Percentiles rank a stretch among this genome's conserved stretches.
Evolutionary conservation across 1,284 basidiomycete species (phyloP).

Genomic region (Tylopilus sp.): DNA sequence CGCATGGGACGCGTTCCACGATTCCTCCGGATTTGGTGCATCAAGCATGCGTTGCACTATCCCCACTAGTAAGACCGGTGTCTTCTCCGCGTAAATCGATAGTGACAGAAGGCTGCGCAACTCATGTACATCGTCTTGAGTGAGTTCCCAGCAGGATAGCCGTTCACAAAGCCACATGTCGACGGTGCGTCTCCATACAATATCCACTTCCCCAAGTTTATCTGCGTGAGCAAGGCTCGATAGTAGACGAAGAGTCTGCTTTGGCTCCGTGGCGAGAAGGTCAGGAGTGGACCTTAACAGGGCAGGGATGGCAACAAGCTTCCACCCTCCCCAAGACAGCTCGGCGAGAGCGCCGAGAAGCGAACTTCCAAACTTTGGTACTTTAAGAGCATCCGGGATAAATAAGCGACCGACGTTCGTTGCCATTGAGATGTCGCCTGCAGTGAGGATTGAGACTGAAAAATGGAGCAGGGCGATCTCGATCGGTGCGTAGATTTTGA

Average conservation of each 20-base stretch:
- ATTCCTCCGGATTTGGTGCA: conserved; percentile 41
- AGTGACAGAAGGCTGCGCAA: conserved; percentile 65
- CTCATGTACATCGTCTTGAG: conserved; percentile 47
- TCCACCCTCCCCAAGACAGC: conserved; percentile 74
- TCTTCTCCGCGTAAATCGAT: conserved; percentile 58
- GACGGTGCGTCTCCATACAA: conserved; percentile 66
- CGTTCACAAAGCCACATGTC: conserved; percentile 55
- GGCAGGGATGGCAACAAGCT: conserved; percentile 27
- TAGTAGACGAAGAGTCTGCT: conserved; percentile 60
- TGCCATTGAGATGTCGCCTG: conserved; percentile 75
- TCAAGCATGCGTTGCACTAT: conserved; percentile 61
- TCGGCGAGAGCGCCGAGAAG: conserved; percentile 71
- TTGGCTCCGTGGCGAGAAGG: conserved; percentile 55
- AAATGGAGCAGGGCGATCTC: conserved; percentile 62
- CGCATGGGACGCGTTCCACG: conserved; percentile 49
- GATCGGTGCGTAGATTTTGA: conserved; percentile 51
- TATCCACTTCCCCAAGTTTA: conserved; percentile 64
- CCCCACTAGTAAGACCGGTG: conserved; percentile 58
- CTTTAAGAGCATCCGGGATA: conserved; percentile 58
- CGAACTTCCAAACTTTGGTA: conserved; percentile 58
- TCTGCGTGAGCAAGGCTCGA: conserved; percentile 58
- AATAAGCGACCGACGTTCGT: conserved; percentile 69
- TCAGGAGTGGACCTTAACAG: conserved; percentile 64
- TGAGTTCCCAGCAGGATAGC: conserved; percentile 41
- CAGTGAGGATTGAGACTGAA: conserved; percentile 60